Base-by-base conservation (phyloP, 306 rosid species). In the Ormosia emarginata region DNA sequence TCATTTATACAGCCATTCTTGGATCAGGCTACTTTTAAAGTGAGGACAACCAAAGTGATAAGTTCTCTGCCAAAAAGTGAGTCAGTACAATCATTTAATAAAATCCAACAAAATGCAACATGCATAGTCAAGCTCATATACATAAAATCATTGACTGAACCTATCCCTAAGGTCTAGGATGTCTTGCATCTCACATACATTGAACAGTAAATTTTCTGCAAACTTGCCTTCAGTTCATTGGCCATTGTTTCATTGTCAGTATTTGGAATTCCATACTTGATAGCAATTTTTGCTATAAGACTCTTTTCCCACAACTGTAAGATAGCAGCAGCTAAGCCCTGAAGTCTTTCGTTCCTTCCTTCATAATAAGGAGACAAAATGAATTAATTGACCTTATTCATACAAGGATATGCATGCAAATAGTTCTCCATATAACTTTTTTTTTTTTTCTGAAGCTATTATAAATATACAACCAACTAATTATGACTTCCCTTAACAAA, bases 281-380 rank as follows among this genome's bases (percentile, higher is more conserved):
- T 69, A 75, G 97, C 91, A 86, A 94, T 90, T 88, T 94, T 94
- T 15, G 81, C 97, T 62, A 91, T 71, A 32, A 78, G 89, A 86
- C 97, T 84, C 92, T 92, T 94, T 78, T 94, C 90, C 98, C 98
- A 94, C 86, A 94, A 64, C 85, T 92, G 91, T 75, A 94, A 76
- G 77, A 94, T 91, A 55, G 98, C 91, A 36, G 85, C 85, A 59
- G 98, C 95, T 70, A 92, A 88, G 84, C 98, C 98, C 81, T 94
- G 93, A 83, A 92, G 97, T 72, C 90, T 77, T 91, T 82, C 82
- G 82, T 94, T 94, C 86, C 91, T 92, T 77, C 98, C 98, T 94
- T 82, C 86, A 83, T 33, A 65, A 84, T 41, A 69, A 47, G 67
- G 34, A 83, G 17, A 47, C 39, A 75, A 78, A 41, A 15, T 29